Evolutionary conservation across 169 alveolate genomes (phyloP), one percentile per base, ranked within the genome.

Genomic region (Babesia sp.): DNA sequence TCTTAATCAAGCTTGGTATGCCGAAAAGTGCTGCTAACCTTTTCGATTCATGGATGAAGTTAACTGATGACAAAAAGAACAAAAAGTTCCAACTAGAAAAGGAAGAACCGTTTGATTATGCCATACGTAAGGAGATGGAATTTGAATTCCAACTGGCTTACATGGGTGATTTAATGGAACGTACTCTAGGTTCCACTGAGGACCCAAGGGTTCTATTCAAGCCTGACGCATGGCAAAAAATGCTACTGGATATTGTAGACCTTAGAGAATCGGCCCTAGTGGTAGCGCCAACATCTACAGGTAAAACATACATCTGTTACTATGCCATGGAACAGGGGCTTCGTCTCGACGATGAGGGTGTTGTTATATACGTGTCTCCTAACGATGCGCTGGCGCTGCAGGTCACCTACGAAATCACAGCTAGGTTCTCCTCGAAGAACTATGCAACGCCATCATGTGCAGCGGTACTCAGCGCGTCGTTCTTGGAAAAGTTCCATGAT

Each of bases 211-310:
- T 94, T 46, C 84, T 90, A 51, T 94, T 94, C 84, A 90, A 85
- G 46, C 96, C 96, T 5, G 98, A 94, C 73, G 92, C 91, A 34
- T 94, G 98, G 98, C 98, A 94, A 87, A 87, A 82, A 73, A 71
- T 88, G 64, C 71, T 93, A 39, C 78, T 93, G 42, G 95, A 91
- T 59, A 79, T 90, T 18, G 95, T 94, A 29, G 97, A 93, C 70
- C 72, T 70, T 39, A 83, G 83, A 58, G 93, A 76, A 55, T 88
- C 89, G 71, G 93, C 83, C 31, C 79, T 87, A 82, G 96, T 77
- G 28, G 92, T 88, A 6, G 96, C 97, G 2, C 98, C 98, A 14
- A 94, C 98, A 2, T 92, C 97, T 18, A 91, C 95, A 46, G 98
- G 98, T 28, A 94, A 94, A 75, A 94, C 98, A 7, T 94, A 90